Evolutionary conservation across 345 rosid species (phyloP).

Genomic region (Microcos paniculata): DNA sequence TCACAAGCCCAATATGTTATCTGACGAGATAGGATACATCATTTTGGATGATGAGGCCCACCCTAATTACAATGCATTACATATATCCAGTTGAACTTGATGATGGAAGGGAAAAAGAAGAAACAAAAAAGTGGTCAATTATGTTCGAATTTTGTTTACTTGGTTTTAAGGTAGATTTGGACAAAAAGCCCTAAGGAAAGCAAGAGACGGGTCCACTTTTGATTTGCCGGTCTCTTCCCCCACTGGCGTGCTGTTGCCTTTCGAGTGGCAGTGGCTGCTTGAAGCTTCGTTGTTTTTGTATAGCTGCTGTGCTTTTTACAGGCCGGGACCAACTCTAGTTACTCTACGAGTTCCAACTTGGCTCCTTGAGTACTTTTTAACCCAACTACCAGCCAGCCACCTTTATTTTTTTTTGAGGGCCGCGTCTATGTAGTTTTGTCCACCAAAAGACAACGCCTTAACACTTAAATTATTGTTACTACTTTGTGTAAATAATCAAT

Average conservation of each 20-base stretch:
- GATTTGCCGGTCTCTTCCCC: neutral
- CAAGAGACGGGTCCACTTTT: slow-evolving; percentile 1
- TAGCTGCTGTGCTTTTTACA: neutral
- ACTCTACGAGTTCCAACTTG: neutral
- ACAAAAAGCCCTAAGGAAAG: neutral
- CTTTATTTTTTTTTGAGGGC: neutral
- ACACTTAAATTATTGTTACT: neutral
- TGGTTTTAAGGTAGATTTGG: neutral
- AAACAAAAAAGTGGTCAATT: no score
- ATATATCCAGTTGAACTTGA: no score
- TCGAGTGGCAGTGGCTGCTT: neutral
- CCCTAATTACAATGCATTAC: no score
- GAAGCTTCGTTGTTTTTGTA: neutral
- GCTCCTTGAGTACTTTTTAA: slow-evolving; percentile 4
- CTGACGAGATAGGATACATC: neutral
- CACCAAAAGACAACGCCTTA: neutral
- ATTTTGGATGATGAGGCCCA: neutral
- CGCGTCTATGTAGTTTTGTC: neutral
- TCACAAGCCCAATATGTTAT: neutral
- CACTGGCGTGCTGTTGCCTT: neutral
- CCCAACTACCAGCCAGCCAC: neutral
- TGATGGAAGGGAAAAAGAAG: no score
- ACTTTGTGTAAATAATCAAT: neutral
- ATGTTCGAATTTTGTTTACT: neutral
- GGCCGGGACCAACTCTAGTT: neutral